Percentiles rank a stretch among this genome's conserved stretches.
These are phyloP conservation scores for Paralagenidium karlingii DNA, from an alignment of 352 stramenopile genomes.

Conservation along the genomic window DNA sequence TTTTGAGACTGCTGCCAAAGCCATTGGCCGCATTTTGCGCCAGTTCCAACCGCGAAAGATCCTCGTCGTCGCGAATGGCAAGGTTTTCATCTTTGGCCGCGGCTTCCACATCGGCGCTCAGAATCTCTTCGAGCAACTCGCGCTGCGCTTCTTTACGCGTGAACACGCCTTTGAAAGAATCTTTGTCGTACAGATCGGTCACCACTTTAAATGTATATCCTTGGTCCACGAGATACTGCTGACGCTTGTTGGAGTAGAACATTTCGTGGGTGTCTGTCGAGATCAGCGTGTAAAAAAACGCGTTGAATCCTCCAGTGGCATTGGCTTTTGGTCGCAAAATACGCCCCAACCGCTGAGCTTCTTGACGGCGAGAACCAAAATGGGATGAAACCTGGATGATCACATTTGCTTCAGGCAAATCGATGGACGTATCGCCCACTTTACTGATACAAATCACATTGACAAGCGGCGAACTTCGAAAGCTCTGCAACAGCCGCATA, in stretches of 20 bases:
- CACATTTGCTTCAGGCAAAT: slow-evolving; percentile 99
- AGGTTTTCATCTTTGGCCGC: slow-evolving; percentile 72
- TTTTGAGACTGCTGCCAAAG: slow-evolving; percentile 32
- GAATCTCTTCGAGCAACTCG: slow-evolving; percentile 61
- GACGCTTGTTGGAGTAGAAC: slow-evolving; percentile 98
- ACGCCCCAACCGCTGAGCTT: slow-evolving; percentile 97
- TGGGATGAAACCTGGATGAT: slow-evolving; percentile 99
- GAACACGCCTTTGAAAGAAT: slow-evolving; percentile 68
- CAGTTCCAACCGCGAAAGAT: slow-evolving; percentile 60
- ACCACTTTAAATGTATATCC: slow-evolving; percentile 99
- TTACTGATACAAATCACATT: slow-evolving; percentile 88
- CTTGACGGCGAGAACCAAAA: slow-evolving; percentile 97
- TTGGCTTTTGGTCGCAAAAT: slow-evolving; percentile 97
- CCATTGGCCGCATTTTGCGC: slow-evolving; percentile 6
- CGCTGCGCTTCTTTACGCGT: slow-evolving; percentile 70
- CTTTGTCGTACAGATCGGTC: slow-evolving; percentile 84
- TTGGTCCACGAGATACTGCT: slow-evolving; percentile 99
- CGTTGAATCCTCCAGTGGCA: slow-evolving; percentile 96
- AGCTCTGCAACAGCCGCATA: slow-evolving; percentile 77
- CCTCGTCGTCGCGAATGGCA: slow-evolving; percentile 72
- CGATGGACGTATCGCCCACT: slow-evolving; percentile 98
- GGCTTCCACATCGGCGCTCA: slow-evolving; percentile 70
- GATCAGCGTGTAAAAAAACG: slow-evolving; percentile 99
- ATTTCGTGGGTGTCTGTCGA: slow-evolving; percentile 99
- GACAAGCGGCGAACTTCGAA: slow-evolving; percentile 70